A percentile compares a stretch with the other conserved stretches of the same genome.
These are phyloP conservation scores for Zasmidium cellare DNA, from an alignment of 2,329 filamentous ascomycete species.

Conservation along the genomic window DNA sequence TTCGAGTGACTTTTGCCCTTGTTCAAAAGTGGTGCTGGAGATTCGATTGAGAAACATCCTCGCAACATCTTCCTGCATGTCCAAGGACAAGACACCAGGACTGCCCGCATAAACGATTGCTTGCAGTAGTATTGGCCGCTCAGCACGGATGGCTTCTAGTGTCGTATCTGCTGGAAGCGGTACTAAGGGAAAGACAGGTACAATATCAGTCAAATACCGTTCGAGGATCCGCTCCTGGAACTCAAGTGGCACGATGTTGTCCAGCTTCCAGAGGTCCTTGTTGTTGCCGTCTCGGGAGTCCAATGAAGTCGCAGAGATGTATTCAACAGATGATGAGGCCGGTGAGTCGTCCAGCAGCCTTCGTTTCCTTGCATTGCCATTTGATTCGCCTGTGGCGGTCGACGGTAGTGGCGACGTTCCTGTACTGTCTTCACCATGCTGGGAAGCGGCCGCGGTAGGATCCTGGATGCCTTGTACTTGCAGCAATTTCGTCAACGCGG, in stretches of 20 bases:
- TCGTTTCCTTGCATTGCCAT: constrained; percentile 14
- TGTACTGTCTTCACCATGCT: neutral
- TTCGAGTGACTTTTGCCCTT: constrained; percentile 72
- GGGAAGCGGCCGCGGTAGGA: neutral
- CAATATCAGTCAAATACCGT: constrained; percentile 22
- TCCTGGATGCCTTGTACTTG: constrained; percentile 26
- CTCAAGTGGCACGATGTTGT: constrained; percentile 18
- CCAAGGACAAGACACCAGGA: constrained; percentile 49
- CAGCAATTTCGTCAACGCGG: constrained; percentile 28
- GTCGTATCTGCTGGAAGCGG: constrained; percentile 12
- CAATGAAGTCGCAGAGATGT: neutral
- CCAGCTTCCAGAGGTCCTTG: constrained; percentile 17
- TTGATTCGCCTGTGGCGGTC: neutral
- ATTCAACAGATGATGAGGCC: neutral
- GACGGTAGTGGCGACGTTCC: neutral
- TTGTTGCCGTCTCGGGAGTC: neutral
- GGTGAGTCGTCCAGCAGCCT: constrained; percentile 3
- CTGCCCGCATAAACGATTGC: constrained; percentile 57
- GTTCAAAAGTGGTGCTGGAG: constrained; percentile 68
- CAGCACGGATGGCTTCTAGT: constrained; percentile 15
- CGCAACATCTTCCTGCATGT: constrained; percentile 62
- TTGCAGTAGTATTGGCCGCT: constrained; percentile 55
- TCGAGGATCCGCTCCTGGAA: constrained; percentile 22
- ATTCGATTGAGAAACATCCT: constrained; percentile 69
- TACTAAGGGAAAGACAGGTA: constrained; percentile 23